Conservation (phyloP, 2,329 filamentous ascomycete genomes). For the Ophiostoma populinum region DNA sequence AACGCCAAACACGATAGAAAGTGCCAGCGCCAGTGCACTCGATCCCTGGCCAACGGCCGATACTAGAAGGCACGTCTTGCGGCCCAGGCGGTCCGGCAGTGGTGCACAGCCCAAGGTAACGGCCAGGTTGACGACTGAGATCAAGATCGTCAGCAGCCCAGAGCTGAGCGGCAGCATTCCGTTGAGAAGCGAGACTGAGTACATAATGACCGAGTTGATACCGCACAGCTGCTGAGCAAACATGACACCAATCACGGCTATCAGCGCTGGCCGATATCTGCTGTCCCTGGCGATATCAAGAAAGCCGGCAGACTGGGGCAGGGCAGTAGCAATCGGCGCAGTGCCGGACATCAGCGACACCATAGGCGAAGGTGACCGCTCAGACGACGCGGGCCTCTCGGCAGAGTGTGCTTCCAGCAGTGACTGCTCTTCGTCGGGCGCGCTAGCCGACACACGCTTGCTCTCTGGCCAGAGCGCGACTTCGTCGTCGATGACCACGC, state of each 20-base stretch:
- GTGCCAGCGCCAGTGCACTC: constrained; percentile 58
- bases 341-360: too few species aligned
- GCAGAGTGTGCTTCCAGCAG: constrained; percentile 30
- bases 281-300: constrained; percentile 49
- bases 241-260: constrained; percentile 83
- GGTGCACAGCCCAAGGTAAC: constrained; percentile 71
- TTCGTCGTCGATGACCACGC: constrained; percentile 57
- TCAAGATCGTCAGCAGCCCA: constrained; percentile 67
- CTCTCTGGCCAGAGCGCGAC: constrained; percentile 40
- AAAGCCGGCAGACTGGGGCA: constrained; percentile 32
- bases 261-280: constrained; percentile 52
- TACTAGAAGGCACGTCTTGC: constrained; percentile 67
- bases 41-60: constrained; percentile 74
- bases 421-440: constrained; percentile 45
- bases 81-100: constrained; percentile 70
- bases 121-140: constrained; percentile 72
- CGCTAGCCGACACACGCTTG: constrained; percentile 18
- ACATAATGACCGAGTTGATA: constrained; percentile 97
- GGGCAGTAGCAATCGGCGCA: too few species aligned
- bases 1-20: constrained; percentile 59
- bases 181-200: constrained; percentile 78
- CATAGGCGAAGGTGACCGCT: too few species aligned
- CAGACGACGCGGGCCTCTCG: constrained; percentile 12
- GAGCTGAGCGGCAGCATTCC: constrained; percentile 68
- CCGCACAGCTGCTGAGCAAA: constrained; percentile 81